phyloP scores from a whole-genome alignment of 441 rosid species.

The Viola pubescens region DNA sequence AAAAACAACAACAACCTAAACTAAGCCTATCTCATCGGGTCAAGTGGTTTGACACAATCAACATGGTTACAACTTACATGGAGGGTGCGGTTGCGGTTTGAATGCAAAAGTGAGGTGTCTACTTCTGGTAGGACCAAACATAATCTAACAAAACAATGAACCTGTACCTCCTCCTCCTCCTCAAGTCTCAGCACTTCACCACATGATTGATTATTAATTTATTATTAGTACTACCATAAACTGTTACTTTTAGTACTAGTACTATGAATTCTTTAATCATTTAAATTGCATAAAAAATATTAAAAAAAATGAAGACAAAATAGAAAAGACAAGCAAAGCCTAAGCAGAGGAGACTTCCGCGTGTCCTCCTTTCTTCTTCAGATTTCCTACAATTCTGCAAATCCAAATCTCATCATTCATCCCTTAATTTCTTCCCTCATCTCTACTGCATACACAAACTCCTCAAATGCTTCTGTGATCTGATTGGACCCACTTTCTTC shows the following conservation, averaged over 20 bases:
- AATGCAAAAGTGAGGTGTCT: slow-evolving; percentile 10
- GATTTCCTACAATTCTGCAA: background rate
- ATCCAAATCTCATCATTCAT: background rate
- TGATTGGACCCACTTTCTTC: slow-evolving; percentile 1
- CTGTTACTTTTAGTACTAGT: too few relatives aligned
- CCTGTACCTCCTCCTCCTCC: background rate
- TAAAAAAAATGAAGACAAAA: background rate
- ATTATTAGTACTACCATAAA: background rate
- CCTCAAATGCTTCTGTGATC: background rate
- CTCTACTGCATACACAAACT: background rate
- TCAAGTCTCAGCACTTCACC: background rate
- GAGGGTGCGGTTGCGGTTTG: too few relatives aligned
- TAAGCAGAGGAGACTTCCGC: background rate
- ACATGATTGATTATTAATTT: background rate
- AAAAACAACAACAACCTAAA: too few relatives aligned
- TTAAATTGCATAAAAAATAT: too few relatives aligned
- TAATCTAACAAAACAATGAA: background rate
- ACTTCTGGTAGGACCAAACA: slow-evolving; percentile 5
- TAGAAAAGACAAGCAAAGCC: background rate
- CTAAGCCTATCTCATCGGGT: too few relatives aligned
- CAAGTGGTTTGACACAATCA: too few relatives aligned
- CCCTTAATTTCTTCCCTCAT: background rate
- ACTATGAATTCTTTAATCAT: too few relatives aligned
- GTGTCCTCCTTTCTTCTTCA: background rate
- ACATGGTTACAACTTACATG: too few relatives aligned